A percentile compares a stretch with the other conserved stretches of the same genome.
These are phyloP conservation scores for Leishmania amazonensis DNA, from an alignment of 208 protist genomes.

Conservation along the genomic window DNA sequence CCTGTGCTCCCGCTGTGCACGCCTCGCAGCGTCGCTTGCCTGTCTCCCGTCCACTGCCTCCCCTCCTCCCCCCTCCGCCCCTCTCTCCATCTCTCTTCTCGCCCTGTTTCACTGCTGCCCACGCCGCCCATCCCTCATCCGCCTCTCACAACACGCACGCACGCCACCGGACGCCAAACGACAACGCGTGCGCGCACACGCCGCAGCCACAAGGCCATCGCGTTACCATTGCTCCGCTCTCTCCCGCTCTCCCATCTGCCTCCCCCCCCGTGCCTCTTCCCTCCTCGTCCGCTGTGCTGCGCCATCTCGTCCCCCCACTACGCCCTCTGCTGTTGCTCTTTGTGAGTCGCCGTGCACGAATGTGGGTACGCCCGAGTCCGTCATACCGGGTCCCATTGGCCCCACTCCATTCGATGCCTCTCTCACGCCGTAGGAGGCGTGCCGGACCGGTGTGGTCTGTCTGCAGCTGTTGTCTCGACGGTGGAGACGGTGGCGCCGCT, in stretches of 20 bases:
- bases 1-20: no score
- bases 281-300: neutral
- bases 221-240: neutral
- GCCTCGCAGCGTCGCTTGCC: neutral
- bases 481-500: no score
- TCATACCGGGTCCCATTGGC: no score
- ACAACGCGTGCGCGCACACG: constrained; percentile 25
- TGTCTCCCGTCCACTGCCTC: neutral
- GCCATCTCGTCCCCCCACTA: neutral
- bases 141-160: constrained; percentile 30
- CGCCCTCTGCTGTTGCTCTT: neutral
- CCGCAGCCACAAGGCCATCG: no score
- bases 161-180: neutral
- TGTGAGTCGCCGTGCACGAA: no score
- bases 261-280: no score
- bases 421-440: no score
- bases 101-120: neutral
- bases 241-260: neutral
- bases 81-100: neutral
- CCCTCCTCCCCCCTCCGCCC: no score
- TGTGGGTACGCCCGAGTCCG: no score
- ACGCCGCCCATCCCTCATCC: neutral
- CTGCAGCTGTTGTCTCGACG: no score
- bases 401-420: no score
- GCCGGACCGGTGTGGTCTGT: no score